Percentiles rank a stretch among this genome's conserved stretches.
Conservation (phyloP, 1,139 yeast species). For the Taphrina sp. region DNA sequence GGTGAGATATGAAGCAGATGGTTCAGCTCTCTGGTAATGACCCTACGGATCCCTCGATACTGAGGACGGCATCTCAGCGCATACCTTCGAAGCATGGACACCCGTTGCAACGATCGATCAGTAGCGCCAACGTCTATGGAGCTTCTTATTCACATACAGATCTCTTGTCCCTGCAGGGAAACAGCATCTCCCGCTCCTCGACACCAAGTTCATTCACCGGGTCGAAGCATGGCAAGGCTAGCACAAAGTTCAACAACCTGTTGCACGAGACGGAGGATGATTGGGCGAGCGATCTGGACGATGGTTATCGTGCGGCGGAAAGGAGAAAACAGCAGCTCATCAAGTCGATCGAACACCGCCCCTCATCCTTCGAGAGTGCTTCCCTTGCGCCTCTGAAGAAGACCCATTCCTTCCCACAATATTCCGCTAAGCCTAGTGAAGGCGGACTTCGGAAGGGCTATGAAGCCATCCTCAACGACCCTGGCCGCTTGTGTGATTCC, state of each 20-base stretch:
- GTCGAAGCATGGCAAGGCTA: slow-evolving; percentile 10
- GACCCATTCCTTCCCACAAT: slow-evolving; percentile 30
- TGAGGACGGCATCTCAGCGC: slow-evolving; percentile 1
- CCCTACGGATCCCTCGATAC: background rate
- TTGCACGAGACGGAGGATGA: slow-evolving; percentile 28
- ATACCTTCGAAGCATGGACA: background rate
- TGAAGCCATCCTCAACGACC: slow-evolving; percentile 36
- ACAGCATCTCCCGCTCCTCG: slow-evolving; percentile 17
- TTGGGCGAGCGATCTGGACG: slow-evolving; percentile 32
- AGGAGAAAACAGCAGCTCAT: slow-evolving; percentile 22
- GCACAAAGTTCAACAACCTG: slow-evolving; percentile 21
- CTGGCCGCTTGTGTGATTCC: slow-evolving; percentile 1
- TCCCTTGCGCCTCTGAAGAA: slow-evolving; percentile 29
- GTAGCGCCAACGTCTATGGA: slow-evolving; percentile 24
- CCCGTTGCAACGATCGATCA: slow-evolving; percentile 3
- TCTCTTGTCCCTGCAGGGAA: slow-evolving; percentile 12
- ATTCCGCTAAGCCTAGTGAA: slow-evolving; percentile 2
- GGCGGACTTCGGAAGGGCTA: slow-evolving; percentile 41
- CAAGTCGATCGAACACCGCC: slow-evolving; percentile 30
- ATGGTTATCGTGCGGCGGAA: slow-evolving; percentile 21
- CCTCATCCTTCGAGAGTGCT: slow-evolving; percentile 13
- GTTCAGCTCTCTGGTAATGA: slow-evolving; percentile 17
- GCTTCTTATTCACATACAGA: slow-evolving; percentile 30
- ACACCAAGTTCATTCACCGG: slow-evolving; percentile 14
- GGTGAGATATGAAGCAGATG: slow-evolving; percentile 29